phyloP scores from a whole-genome alignment of 345 rosid species.

The Salix viminalis region DNA sequence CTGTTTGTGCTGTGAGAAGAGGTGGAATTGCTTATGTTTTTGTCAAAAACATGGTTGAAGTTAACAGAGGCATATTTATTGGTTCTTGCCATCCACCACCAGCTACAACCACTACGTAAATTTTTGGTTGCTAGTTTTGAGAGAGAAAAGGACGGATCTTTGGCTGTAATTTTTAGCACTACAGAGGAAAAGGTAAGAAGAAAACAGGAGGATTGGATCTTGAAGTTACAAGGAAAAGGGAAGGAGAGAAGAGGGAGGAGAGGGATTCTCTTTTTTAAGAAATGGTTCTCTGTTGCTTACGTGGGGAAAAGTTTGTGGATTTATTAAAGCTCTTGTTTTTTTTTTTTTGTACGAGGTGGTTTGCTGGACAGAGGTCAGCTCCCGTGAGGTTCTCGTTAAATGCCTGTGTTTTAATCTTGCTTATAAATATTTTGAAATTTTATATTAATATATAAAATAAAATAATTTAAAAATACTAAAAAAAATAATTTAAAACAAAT shows the following conservation, averaged over 20 bases:
- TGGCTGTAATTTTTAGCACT: not conserved
- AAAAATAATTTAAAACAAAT: no score
- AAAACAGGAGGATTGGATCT: not conserved
- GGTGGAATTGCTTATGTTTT: conserved; percentile 28
- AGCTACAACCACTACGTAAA: not conserved
- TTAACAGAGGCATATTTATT: conserved; percentile 72
- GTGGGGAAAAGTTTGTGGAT: not conserved
- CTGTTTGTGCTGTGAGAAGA: conserved; percentile 6
- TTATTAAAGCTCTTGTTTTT: no score
- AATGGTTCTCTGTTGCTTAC: not conserved
- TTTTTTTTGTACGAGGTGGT: no score
- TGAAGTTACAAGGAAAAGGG: not conserved
- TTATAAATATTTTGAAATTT: no score
- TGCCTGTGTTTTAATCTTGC: no score
- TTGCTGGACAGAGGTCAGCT: no score
- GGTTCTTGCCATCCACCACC: conserved; percentile 74
- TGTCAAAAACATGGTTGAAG: conserved; percentile 69
- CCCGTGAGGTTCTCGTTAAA: no score
- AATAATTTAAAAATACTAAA: no score
- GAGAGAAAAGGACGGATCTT: not conserved
- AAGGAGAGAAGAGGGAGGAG: no score
- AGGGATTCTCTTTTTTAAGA: no score
- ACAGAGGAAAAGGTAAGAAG: not conserved
- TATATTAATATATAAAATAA: no score
- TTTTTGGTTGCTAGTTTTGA: not conserved